These are phyloP conservation scores for Cyberlindnera maritima DNA, from an alignment of 805 yeast genomes.

Conservation along the genomic window DNA sequence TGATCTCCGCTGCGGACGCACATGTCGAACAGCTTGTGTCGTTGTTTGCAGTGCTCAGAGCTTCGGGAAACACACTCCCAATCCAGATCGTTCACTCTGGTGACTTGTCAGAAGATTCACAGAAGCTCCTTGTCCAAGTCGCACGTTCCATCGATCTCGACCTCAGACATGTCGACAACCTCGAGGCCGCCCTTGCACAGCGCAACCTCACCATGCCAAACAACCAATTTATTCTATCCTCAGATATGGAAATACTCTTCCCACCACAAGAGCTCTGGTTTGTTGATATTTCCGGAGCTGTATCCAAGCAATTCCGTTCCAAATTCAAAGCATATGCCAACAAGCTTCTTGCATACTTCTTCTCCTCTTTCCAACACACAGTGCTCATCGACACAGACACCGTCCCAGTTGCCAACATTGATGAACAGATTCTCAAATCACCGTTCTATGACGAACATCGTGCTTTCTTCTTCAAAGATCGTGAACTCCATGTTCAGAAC, in stretches of 20 bases:
- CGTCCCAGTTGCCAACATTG: slow-evolving; percentile 40
- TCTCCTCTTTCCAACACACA: slow-evolving; percentile 47
- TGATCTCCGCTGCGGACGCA: slow-evolving; percentile 29
- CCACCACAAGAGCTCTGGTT: slow-evolving; percentile 40
- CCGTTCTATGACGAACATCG: slow-evolving; percentile 32
- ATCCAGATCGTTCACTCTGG: slow-evolving; percentile 40
- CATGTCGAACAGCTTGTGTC: slow-evolving; percentile 30
- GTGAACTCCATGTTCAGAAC: slow-evolving; percentile 34
- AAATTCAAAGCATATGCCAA: slow-evolving; percentile 40
- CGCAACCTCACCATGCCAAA: slow-evolving; percentile 10
- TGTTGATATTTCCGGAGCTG: slow-evolving; percentile 30
- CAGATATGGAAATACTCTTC: slow-evolving; percentile 17
- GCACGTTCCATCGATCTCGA: slow-evolving; percentile 27
- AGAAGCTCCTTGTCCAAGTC: slow-evolving; percentile 31
- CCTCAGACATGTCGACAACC: slow-evolving; percentile 14
- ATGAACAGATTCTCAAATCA: slow-evolving; percentile 32
- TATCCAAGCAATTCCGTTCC: slow-evolving; percentile 17
- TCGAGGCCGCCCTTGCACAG: slow-evolving; percentile 3
- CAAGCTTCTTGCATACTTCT: slow-evolving; percentile 46
- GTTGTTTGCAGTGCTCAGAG: slow-evolving; percentile 40
- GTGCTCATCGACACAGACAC: slow-evolving; percentile 53
- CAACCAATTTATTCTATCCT: not conserved
- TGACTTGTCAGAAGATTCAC: slow-evolving; percentile 31
- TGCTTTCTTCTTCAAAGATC: slow-evolving; percentile 46
- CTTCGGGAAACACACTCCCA: slow-evolving; percentile 36